Conservation (phyloP, 805 yeast species). For the Saccharomycodes ludwigii region DNA sequence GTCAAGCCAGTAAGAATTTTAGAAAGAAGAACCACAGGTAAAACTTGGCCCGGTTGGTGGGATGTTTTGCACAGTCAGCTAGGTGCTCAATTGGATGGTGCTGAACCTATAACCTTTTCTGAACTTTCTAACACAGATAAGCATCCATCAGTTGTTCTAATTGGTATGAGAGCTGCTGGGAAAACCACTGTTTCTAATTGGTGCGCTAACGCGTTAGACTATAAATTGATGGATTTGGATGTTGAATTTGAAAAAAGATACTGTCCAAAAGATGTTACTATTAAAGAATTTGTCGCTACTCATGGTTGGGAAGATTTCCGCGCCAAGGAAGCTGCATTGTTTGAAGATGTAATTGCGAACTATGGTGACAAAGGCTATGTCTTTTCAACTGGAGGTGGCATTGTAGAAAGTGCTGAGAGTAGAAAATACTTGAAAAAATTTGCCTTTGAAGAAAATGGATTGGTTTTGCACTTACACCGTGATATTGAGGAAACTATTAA, state of each 20-base stretch:
- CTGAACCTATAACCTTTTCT: conserved; percentile 30
- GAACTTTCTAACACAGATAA: conserved; percentile 10
- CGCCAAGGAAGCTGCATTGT: conserved; percentile 43
- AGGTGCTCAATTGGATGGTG: conserved; percentile 57
- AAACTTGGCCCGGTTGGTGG: conserved; percentile 99
- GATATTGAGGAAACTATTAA: conserved; percentile 67
- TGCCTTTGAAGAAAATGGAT: conserved; percentile 41
- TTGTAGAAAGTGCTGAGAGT: conserved; percentile 67
- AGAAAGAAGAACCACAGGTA: conserved; percentile 87
- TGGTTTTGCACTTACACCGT: conserved; percentile 85
- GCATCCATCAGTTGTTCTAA: conserved; percentile 47
- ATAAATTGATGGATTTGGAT: conserved; percentile 66
- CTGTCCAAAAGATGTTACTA: conserved; percentile 28
- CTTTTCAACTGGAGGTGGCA: conserved; percentile 93
- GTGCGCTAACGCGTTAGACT: conserved; percentile 60
- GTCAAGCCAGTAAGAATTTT: conserved; percentile 53
- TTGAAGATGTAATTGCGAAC: conserved; percentile 30
- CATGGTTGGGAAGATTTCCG: conserved; percentile 89
- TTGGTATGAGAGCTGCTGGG: conserved; percentile 99
- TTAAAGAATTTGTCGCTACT: conserved; percentile 47
- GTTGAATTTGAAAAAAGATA: conserved; percentile 45
- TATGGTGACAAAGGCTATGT: conserved; percentile 43
- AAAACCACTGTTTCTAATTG: conserved; percentile 77
- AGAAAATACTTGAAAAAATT: conserved; percentile 50
- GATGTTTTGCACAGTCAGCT: conserved; percentile 68